Evolutionary conservation across 306 rosid genomes (phyloP).

Genomic region (Prunus persica): Prunus_persica_NCBIv2 NC_034016.1:20680001-20680500

Average conservation of each 20-base stretch:
- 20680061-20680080: neutral
- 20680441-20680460: conserved; percentile 69
- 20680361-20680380: conserved; percentile 1
- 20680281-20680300: neutral
- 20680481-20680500: conserved; percentile 89
- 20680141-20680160: neutral
- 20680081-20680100: neutral
- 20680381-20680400: conserved; percentile 7
- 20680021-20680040: too few species aligned
- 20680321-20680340: conserved; percentile 30
- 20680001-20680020: too few species aligned
- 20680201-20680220: conserved; percentile 17
- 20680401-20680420: conserved; percentile 73
- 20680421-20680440: conserved; percentile 49
- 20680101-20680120: neutral
- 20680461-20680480: conserved; percentile 65
- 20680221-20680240: conserved; percentile 10
- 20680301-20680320: conserved; percentile 1
- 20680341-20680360: conserved; percentile 19
- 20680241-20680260: conserved; percentile 3
- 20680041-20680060: neutral
- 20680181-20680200: neutral
- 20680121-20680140: neutral
- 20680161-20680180: neutral
- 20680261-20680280: neutral